These are phyloP conservation scores for Debaryomyces castellii DNA, from an alignment of 805 yeast genomes.

Conservation along the genomic window DNA sequence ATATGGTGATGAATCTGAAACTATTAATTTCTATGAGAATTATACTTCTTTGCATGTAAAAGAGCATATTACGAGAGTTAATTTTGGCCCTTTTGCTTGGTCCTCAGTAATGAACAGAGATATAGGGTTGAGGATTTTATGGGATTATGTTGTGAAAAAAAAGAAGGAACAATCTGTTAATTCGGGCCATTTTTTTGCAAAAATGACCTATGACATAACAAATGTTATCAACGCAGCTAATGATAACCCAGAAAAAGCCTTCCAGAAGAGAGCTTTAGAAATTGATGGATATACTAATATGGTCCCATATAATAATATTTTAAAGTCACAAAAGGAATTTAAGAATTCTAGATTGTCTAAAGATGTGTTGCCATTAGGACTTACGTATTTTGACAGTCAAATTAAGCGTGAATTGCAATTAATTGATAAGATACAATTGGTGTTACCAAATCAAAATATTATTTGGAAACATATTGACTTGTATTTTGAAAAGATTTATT, in stretches of 20 bases:
- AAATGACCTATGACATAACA: conserved; percentile 16
- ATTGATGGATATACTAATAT: conserved; percentile 34
- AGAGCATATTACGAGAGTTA: conserved; percentile 27
- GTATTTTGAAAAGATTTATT: conserved; percentile 44
- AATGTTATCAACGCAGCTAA: conserved; percentile 15
- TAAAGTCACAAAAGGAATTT: conserved; percentile 14
- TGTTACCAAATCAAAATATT: conserved; percentile 38
- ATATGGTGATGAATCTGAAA: conserved; percentile 23
- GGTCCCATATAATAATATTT: conserved; percentile 27
- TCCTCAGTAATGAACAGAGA: conserved; percentile 36
- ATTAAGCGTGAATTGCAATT: conserved; percentile 26
- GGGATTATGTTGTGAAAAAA: conserved; percentile 27
- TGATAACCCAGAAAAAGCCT: conserved; percentile 20
- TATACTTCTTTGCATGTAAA: conserved; percentile 32
- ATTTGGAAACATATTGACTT: conserved; percentile 42
- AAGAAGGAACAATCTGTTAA: conserved; percentile 14
- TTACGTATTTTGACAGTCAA: conserved; percentile 33
- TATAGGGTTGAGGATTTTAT: conserved; percentile 27
- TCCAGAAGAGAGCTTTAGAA: conserved; percentile 30
- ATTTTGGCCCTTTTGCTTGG: conserved; percentile 42
- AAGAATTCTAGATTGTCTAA: conserved; percentile 14
- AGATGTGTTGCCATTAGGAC: conserved; percentile 25
- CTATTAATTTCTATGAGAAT: conserved; percentile 34
- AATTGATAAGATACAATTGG: conserved; percentile 32
- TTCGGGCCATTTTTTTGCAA: conserved; percentile 23